A percentile compares a stretch with the other conserved stretches of the same genome.
Conservation (phyloP, 768 basidiomycete genomes). For the Mycena chlorophos region DNA sequence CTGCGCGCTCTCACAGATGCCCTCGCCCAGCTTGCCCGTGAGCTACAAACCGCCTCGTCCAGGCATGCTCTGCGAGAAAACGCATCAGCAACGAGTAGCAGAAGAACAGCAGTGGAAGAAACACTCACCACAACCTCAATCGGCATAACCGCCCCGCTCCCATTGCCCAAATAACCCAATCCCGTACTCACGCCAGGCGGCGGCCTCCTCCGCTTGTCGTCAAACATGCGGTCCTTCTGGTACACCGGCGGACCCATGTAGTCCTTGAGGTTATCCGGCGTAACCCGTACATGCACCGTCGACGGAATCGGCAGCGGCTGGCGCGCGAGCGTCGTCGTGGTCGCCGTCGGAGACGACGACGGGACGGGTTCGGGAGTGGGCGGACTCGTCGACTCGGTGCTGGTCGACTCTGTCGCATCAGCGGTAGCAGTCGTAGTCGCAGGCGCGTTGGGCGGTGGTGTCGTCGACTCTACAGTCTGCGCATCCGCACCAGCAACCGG, state of each 20-base stretch:
- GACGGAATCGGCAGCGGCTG: slow-evolving; percentile 80
- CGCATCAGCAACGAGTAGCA: slow-evolving; percentile 3
- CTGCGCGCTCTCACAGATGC: slow-evolving; percentile 94
- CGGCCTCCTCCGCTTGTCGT: slow-evolving; percentile 39
- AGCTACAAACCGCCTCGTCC: slow-evolving; percentile 82
- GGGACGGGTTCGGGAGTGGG: slow-evolving; percentile 1
- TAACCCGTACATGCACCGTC: slow-evolving; percentile 76
- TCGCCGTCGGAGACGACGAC: slow-evolving; percentile 24
- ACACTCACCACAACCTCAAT: slow-evolving; percentile 84
- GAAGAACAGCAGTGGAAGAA: neutral
- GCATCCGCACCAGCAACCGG: slow-evolving; percentile 11
- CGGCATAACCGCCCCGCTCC: slow-evolving; percentile 95
- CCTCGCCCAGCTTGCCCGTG: slow-evolving; percentile 98
- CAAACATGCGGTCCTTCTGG: slow-evolving; percentile 91
- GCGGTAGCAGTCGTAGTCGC: slow-evolving; percentile 43
- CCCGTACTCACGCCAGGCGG: slow-evolving; percentile 95
- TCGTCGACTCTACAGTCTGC: neutral
- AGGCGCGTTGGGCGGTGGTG: neutral
- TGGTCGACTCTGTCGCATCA: slow-evolving; percentile 52
- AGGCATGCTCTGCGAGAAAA: slow-evolving; percentile 79
- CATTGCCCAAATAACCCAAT: slow-evolving; percentile 96
- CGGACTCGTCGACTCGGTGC: slow-evolving; percentile 42
- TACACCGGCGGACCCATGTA: slow-evolving; percentile 96
- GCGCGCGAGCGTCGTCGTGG: slow-evolving; percentile 69
- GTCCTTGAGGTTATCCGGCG: slow-evolving; percentile 86